phyloP scores from a whole-genome alignment of 306 rosid species.

The Dryas alaskensis region DNA sequence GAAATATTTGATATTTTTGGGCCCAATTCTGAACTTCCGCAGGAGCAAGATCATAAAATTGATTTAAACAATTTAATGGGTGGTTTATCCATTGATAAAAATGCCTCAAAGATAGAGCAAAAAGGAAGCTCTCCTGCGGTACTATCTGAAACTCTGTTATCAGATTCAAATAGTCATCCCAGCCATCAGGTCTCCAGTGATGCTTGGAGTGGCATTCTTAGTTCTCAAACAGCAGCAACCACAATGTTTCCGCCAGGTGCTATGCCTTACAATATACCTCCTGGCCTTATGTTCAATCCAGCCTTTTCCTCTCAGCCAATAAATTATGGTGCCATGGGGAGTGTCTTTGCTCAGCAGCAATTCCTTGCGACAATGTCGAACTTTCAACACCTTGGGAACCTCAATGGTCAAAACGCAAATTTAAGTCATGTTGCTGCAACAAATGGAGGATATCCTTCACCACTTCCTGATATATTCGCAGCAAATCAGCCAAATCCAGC shows the following conservation, averaged over 20 bases:
- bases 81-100: conserved; percentile 61
- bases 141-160: conserved; percentile 46
- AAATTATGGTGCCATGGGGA: conserved; percentile 69
- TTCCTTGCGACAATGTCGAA: conserved; percentile 77
- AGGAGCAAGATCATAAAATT: conserved; percentile 38
- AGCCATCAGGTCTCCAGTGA: conserved; percentile 37
- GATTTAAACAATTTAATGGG: conserved; percentile 55
- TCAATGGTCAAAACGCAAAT: conserved; percentile 49
- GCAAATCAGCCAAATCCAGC: conserved; percentile 55
- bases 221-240: conserved; percentile 56
- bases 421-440: conserved; percentile 48
- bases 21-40: conserved; percentile 38
- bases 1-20: conserved; percentile 70
- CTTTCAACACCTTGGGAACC: conserved; percentile 67
- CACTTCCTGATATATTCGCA: conserved; percentile 89
- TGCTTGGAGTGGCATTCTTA: conserved; percentile 46
- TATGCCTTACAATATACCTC: conserved; percentile 52
- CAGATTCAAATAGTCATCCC: conserved; percentile 44
- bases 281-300: conserved; percentile 70
- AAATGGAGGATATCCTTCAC: conserved; percentile 44
- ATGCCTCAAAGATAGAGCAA: conserved; percentile 43
- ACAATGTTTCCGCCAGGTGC: conserved; percentile 58
- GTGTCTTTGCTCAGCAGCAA: conserved; percentile 78
- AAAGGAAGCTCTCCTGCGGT: conserved; percentile 42
- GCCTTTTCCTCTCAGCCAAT: conserved; percentile 71